phyloP scores from a whole-genome alignment of 2,329 filamentous ascomycete genomes.

The Teratosphaeria nubilosa region DNA sequence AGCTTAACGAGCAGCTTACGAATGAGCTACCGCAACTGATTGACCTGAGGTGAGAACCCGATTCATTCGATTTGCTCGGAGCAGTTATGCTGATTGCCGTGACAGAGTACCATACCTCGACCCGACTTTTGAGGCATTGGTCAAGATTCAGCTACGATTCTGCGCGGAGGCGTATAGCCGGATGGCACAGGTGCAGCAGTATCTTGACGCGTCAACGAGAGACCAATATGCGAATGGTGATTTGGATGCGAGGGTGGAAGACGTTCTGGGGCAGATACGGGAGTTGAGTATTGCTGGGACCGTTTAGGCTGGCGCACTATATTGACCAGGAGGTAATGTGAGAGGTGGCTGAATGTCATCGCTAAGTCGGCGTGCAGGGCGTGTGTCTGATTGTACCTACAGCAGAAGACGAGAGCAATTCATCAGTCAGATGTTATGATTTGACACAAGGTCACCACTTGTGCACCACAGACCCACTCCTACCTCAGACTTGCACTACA shows the following conservation, averaged over 20 bases:
- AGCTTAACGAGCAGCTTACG: conserved; percentile 92
- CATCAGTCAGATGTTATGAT: background rate
- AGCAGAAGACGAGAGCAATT: background rate
- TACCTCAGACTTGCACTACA: background rate
- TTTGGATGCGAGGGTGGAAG: conserved; percentile 81
- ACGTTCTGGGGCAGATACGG: conserved; percentile 92
- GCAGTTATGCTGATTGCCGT: background rate
- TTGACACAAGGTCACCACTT: background rate
- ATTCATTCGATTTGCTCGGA: background rate
- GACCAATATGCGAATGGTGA: conserved; percentile 94
- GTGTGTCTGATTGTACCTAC: background rate
- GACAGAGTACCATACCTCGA: conserved; percentile 78
- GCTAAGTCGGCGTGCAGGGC: background rate
- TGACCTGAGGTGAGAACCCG: conserved; percentile 55
- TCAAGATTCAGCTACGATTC: conserved; percentile 96
- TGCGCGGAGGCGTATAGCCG: conserved; percentile 94
- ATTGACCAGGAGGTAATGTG: background rate
- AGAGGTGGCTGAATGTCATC: background rate
- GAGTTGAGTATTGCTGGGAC: conserved; percentile 84
- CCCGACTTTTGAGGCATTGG: conserved; percentile 90
- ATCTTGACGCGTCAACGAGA: conserved; percentile 79
- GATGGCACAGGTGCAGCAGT: conserved; percentile 97
- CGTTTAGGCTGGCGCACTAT: conserved; percentile 32
- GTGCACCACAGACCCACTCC: too few species aligned
- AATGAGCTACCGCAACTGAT: conserved; percentile 90